These are phyloP conservation scores for Starmerella apis DNA, from an alignment of 805 yeast species.

Conservation along the genomic window DNA sequence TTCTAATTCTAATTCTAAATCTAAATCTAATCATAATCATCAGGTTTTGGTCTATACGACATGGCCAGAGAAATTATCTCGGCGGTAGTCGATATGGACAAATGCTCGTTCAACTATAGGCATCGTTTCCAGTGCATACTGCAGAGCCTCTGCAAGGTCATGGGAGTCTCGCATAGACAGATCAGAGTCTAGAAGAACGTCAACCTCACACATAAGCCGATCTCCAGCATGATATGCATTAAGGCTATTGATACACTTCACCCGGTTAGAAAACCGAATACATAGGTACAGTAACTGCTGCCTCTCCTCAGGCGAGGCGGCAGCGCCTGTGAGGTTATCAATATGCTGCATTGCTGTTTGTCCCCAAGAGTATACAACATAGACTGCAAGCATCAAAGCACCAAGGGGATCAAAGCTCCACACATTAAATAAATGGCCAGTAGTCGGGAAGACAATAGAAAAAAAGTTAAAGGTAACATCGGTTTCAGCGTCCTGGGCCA, in stretches of 20 bases:
- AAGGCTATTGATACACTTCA: constrained; percentile 52
- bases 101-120: constrained; percentile 72
- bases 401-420: constrained; percentile 76
- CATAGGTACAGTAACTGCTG: constrained; percentile 60
- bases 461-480: constrained; percentile 65
- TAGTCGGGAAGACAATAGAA: constrained; percentile 58
- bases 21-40: not conserved
- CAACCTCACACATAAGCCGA: constrained; percentile 64
- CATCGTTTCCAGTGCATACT: constrained; percentile 66
- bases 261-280: constrained; percentile 55
- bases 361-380: constrained; percentile 56
- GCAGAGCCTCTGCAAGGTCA: constrained; percentile 71
- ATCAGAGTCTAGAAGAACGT: constrained; percentile 46
- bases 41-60: constrained; percentile 11
- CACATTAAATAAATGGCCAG: constrained; percentile 42
- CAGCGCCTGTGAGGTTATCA: constrained; percentile 62
- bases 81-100: constrained; percentile 56
- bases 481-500: constrained; percentile 73
- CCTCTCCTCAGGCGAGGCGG: constrained; percentile 51
- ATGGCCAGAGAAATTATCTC: constrained; percentile 35
- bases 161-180: constrained; percentile 56
- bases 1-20: not conserved
- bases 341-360: constrained; percentile 59
- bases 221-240: constrained; percentile 75
- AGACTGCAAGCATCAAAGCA: constrained; percentile 51